Evolutionary conservation across 2,329 filamentous ascomycete species (phyloP).

Genomic region (Paecilomyces variotii): DNA sequence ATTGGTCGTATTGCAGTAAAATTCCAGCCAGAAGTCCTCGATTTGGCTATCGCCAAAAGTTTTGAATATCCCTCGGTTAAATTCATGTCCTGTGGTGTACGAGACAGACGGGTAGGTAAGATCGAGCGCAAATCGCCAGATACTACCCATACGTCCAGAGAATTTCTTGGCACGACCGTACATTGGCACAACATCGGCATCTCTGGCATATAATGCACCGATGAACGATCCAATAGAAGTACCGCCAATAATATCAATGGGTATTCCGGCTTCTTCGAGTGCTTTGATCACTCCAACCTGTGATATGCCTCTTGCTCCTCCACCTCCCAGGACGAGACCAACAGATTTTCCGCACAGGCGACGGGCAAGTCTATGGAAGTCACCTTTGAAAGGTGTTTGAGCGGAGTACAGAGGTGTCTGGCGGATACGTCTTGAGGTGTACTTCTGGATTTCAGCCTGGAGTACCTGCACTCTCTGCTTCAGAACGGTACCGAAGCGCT

Average conservation of each 20-base stretch:
- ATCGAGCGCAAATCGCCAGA: constrained; percentile 97
- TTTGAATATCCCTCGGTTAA: constrained; percentile 98
- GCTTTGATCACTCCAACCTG: constrained; percentile 92
- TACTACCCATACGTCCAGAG: constrained; percentile 94
- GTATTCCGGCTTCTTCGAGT: constrained; percentile 91
- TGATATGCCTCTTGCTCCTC: constrained; percentile 82
- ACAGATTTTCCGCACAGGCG: constrained; percentile 90
- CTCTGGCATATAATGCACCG: constrained; percentile 87
- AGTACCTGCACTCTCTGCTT: constrained; percentile 91
- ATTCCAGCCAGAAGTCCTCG: constrained; percentile 98
- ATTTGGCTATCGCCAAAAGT: constrained; percentile 95
- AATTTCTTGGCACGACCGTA: constrained; percentile 97
- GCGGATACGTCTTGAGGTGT: constrained; percentile 85
- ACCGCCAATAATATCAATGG: constrained; percentile 89
- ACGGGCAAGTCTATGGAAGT: constrained; percentile 88
- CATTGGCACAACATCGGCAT: constrained; percentile 94
- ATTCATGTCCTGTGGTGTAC: constrained; percentile 97
- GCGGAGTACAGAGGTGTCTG: constrained; percentile 84
- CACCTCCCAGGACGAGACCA: constrained; percentile 86
- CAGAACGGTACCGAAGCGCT: constrained; percentile 73
- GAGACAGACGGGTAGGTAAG: constrained; percentile 93
- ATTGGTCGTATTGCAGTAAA: constrained; percentile 98
- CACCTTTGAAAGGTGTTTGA: constrained; percentile 88
- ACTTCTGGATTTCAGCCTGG: constrained; percentile 96
- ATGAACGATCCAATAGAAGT: constrained; percentile 97